Evolutionary conservation across 345 rosid genomes (phyloP).

Genomic region (Syzygium grande): DNA sequence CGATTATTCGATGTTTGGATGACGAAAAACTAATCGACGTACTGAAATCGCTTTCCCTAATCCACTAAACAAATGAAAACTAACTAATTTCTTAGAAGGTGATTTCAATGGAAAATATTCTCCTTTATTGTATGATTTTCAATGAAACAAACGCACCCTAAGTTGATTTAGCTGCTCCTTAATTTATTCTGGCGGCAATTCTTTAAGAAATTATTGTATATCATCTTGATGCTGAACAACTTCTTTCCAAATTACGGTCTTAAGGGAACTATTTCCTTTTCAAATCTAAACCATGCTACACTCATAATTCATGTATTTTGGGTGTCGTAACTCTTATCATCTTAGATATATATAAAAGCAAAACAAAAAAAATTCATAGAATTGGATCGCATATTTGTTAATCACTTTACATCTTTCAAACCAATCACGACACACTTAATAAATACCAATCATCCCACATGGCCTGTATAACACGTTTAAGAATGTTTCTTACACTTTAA

Average conservation of each 20-base stretch:
- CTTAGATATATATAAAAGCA: not conserved
- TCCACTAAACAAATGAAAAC: not conserved
- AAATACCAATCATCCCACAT: not conserved
- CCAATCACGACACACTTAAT: not conserved
- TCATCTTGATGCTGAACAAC: not conserved
- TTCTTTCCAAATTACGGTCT: not conserved
- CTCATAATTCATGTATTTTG: not conserved
- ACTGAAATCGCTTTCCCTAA: not conserved
- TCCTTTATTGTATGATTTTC: not conserved
- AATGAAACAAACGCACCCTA: not conserved
- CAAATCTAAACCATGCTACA: not conserved
- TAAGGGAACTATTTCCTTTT: not conserved
- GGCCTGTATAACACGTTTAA: not conserved
- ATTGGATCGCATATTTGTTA: not conserved
- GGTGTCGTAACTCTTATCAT: not conserved
- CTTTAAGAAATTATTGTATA: not conserved
- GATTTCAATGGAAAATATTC: not conserved
- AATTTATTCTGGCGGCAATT: not conserved
- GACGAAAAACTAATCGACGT: not conserved
- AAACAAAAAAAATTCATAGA: not conserved
- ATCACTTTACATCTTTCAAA: not conserved
- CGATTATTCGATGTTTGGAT: not conserved
- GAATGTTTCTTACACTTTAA: not conserved
- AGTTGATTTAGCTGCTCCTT: not conserved
- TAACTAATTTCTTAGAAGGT: not conserved